Evolutionary conservation across 148 eudicot species (phyloP), one percentile per base, ranked within the genome.

Genomic region (Rhododendron mucronatum): DNA sequence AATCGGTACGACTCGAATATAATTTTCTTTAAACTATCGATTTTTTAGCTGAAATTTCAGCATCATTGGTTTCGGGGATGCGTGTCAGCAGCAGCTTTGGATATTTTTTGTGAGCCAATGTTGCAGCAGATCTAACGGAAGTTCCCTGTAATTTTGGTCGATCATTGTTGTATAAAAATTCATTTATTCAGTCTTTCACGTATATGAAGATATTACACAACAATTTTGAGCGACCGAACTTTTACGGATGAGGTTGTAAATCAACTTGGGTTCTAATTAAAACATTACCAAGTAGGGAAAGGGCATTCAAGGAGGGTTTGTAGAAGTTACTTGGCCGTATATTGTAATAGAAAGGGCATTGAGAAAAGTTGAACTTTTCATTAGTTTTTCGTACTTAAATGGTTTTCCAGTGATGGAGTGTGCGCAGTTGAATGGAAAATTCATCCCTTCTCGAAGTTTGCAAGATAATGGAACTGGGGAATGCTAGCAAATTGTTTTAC

Each of bases 1-100:
- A 35, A 28, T 50, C 63, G 63, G 23, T 51, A 80, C 59, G n/a
- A 30, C 63, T 71, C 16, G 18, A 12, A 80, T 33, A 48, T 50
- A 26, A 30, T 20, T 59, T 59, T 20, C 61, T 59, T 21, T 59
- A 4, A 26, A 79, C 55, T n/a, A 3, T 11, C 1, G 15, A 67
- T 67, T 67, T n/a, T 67, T 67, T 11, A 67, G 47, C 82, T 79
- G 53, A 81, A 81, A 18, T 55, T 33, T 81, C 39, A 21, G 47
- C 45, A 57, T 57, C 69, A 48, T 44, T 78, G 26, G 18, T 48
- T n/a, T 45, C 6, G 9, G 11, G 20, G 69, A 57, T 16, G 83
- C 28, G 23, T 12, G 65, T 82, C 84, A 51, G 84, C 84, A 41
- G 51, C 84, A 61, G 28, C 57, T 53, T 81, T 81, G 67, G 67